phyloP scores from a whole-genome alignment of 768 basidiomycete genomes.

The Mycena metata region DNA sequence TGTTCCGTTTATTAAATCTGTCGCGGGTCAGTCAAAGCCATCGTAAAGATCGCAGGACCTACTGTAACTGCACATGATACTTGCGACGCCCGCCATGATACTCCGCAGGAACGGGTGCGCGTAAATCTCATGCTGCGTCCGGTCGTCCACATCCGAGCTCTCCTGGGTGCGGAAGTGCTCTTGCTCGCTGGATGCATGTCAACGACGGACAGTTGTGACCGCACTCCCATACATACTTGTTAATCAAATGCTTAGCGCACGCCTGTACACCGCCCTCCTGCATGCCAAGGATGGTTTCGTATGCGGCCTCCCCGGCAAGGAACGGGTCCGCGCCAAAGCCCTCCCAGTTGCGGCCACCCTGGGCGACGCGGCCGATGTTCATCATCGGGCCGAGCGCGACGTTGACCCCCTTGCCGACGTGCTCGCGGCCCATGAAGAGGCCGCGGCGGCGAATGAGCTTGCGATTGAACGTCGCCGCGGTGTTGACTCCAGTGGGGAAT shows the following conservation, averaged over 20 bases:
- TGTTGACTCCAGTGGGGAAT: conserved; percentile 89
- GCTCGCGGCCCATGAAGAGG: conserved; percentile 84
- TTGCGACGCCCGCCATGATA: conserved; percentile 79
- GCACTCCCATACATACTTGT: conserved; percentile 64
- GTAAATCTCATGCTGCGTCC: conserved; percentile 84
- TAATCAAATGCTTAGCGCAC: conserved; percentile 86
- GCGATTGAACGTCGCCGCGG: conserved; percentile 87
- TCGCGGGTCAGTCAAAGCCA: neutral
- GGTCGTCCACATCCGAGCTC: conserved; percentile 82
- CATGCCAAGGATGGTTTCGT: conserved; percentile 87
- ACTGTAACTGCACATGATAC: conserved; percentile 36
- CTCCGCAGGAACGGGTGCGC: conserved; percentile 77
- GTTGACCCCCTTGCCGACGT: conserved; percentile 86
- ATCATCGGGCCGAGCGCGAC: conserved; percentile 87
- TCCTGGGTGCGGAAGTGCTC: conserved; percentile 69
- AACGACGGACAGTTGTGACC: neutral
- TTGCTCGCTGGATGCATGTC: conserved; percentile 65
- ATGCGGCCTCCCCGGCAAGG: conserved; percentile 81
- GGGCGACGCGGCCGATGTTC: conserved; percentile 85
- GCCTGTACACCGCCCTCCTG: conserved; percentile 87
- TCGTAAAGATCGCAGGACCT: neutral
- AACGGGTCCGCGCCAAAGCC: conserved; percentile 95
- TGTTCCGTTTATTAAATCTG: conserved; percentile 77
- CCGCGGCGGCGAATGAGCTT: conserved; percentile 83
- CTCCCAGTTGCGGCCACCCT: conserved; percentile 94